These are phyloP conservation scores for Vitis rotundifolia DNA, from an alignment of 164 flowering plant genomes.

Conservation along the genomic window DNA sequence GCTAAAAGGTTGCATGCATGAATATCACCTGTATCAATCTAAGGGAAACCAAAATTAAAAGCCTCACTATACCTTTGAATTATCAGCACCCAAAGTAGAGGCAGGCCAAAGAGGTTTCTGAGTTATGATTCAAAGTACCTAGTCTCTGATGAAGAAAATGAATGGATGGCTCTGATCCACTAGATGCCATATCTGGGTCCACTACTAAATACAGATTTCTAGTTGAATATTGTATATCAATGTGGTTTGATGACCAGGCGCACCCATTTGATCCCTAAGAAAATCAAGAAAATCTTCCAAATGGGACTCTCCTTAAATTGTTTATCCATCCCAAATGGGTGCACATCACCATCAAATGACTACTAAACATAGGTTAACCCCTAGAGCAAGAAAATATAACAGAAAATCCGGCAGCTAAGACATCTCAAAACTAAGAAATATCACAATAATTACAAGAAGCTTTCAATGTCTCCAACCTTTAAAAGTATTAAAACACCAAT, in stretches of 20 bases:
- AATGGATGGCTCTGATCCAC: not conserved
- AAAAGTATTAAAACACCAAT: not conserved
- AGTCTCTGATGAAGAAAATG: not conserved
- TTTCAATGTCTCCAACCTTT: not conserved
- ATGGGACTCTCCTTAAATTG: too few relatives aligned
- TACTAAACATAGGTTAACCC: not conserved
- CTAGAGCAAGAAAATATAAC: not conserved
- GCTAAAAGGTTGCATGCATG: too few relatives aligned
- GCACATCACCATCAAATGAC: not conserved
- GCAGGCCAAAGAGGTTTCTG: not conserved
- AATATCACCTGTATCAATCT: too few relatives aligned
- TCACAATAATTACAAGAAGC: slow-evolving; percentile 6
- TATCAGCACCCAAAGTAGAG: not conserved
- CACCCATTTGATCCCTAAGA: not conserved
- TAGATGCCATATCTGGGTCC: not conserved
- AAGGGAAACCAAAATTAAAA: not conserved
- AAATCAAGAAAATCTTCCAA: not conserved
- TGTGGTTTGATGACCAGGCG: not conserved
- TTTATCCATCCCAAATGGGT: not conserved
- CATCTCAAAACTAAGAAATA: slow-evolving; percentile 1
- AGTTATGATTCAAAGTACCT: not conserved
- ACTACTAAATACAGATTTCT: too few relatives aligned
- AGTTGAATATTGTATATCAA: not conserved
- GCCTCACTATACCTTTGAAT: not conserved
- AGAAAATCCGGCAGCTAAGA: not conserved